phyloP scores from a whole-genome alignment of 208 protist genomes.

The Phytomonas sp. region DNA sequence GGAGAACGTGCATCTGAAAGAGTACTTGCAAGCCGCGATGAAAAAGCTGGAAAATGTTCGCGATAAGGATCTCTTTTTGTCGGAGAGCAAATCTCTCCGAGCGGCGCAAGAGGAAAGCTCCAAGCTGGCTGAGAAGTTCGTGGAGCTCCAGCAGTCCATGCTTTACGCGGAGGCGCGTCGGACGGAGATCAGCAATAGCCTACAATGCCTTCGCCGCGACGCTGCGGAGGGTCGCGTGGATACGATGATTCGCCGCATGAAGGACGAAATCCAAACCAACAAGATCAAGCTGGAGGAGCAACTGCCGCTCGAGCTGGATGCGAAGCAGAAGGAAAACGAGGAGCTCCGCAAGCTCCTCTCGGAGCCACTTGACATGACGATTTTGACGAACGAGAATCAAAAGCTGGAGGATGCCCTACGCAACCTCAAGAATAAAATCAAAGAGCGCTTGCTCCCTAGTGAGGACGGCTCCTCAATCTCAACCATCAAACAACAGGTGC shows the following conservation, averaged over 20 bases:
- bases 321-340: slow-evolving; percentile 58
- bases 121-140: slow-evolving; percentile 56
- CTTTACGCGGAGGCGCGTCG: slow-evolving; percentile 56
- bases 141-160: slow-evolving; percentile 74
- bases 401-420: slow-evolving; percentile 66
- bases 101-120: slow-evolving; percentile 63
- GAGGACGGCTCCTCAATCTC: slow-evolving; percentile 70
- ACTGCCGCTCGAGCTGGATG: slow-evolving; percentile 75
- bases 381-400: slow-evolving; percentile 43
- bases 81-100: slow-evolving; percentile 58
- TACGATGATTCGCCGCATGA: slow-evolving; percentile 76
- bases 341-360: slow-evolving; percentile 73
- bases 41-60: slow-evolving; percentile 60
- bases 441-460: slow-evolving; percentile 48
- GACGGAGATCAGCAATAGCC: slow-evolving; percentile 70
- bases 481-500: slow-evolving; percentile 79
- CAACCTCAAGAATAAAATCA: slow-evolving; percentile 46
- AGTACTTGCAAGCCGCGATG: slow-evolving; percentile 63
- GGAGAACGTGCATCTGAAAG: slow-evolving; percentile 60
- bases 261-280: slow-evolving; percentile 84
- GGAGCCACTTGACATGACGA: slow-evolving; percentile 76
- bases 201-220: slow-evolving; percentile 84
- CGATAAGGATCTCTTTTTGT: slow-evolving; percentile 76
- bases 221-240: slow-evolving; percentile 64
- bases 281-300: slow-evolving; percentile 83